These are phyloP conservation scores for Lactarius vividus DNA, from an alignment of 768 basidiomycete species.

Conservation along the genomic window DNA sequence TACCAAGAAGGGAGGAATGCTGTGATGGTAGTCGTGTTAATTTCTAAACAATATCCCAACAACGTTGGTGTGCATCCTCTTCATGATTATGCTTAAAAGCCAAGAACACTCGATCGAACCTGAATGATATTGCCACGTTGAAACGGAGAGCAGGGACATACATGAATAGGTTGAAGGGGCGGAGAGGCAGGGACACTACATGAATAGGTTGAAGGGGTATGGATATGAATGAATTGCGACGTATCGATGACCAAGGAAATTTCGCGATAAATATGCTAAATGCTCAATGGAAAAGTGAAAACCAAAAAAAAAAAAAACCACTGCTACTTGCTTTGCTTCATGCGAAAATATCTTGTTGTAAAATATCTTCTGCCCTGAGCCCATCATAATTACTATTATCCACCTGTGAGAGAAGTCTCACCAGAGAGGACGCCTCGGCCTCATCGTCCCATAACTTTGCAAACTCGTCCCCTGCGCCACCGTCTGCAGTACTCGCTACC, in stretches of 20 bases:
- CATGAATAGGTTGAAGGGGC: too few relatives aligned
- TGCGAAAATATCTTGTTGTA: constrained; percentile 19
- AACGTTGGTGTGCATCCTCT: too few relatives aligned
- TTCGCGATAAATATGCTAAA: background rate
- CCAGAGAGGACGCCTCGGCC: background rate
- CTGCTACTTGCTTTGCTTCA: background rate
- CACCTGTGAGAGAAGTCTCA: constrained; percentile 6
- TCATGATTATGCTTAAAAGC: too few relatives aligned
- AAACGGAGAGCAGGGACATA: too few relatives aligned
- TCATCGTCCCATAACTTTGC: constrained; percentile 5
- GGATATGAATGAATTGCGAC: background rate
- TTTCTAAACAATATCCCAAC: too few relatives aligned
- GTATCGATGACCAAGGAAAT: background rate
- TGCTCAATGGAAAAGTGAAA: background rate
- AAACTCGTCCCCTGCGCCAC: background rate
- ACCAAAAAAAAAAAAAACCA: background rate
- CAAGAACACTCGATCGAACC: background rate
- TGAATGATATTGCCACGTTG: background rate
- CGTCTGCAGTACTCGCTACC: background rate
- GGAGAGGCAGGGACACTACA: too few relatives aligned
- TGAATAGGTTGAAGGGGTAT: background rate
- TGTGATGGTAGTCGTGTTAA: too few relatives aligned
- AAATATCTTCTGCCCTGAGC: constrained; percentile 19
- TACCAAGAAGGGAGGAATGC: background rate
- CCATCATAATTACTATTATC: background rate